phyloP scores from a whole-genome alignment of 768 basidiomycete genomes.

The Russula lepida region DNA sequence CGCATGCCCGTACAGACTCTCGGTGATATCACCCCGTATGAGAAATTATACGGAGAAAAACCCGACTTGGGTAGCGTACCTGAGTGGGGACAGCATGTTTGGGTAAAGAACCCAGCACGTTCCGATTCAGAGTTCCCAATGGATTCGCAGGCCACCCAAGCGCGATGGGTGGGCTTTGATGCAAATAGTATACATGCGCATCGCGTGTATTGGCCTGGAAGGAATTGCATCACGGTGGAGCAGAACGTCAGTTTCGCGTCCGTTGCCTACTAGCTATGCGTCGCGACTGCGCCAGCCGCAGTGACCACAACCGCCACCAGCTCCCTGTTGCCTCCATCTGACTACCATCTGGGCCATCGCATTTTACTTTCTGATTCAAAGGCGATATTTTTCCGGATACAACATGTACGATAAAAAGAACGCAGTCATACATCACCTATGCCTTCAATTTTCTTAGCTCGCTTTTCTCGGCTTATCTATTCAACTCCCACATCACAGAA shows the following conservation, averaged over 20 bases:
- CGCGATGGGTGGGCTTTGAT: not conserved
- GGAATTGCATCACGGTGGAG: not conserved
- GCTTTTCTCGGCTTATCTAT: too few relatives aligned
- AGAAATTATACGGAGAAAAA: constrained; percentile 9
- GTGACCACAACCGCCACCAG: too few relatives aligned
- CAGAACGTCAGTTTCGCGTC: not conserved
- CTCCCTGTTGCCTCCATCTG: too few relatives aligned
- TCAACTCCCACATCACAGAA: too few relatives aligned
- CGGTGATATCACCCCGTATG: constrained; percentile 23
- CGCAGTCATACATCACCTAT: too few relatives aligned
- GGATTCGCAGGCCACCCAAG: not conserved
- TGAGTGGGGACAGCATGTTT: not conserved
- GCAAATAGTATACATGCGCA: not conserved
- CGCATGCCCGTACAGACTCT: constrained; percentile 18
- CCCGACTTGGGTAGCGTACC: constrained; percentile 8
- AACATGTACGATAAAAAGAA: too few relatives aligned
- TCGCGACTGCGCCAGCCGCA: too few relatives aligned
- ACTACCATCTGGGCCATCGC: too few relatives aligned
- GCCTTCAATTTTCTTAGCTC: too few relatives aligned
- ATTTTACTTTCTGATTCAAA: too few relatives aligned
- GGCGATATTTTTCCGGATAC: too few relatives aligned
- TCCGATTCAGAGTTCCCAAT: not conserved
- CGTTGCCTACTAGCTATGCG: too few relatives aligned
- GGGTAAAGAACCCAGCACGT: not conserved
- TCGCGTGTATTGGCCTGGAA: not conserved